Percentiles rank a stretch among this genome's conserved stretches.
Evolutionary conservation across 768 basidiomycete genomes (phyloP).

Genomic region (Rhodosporidiobolus sp.): DNA sequence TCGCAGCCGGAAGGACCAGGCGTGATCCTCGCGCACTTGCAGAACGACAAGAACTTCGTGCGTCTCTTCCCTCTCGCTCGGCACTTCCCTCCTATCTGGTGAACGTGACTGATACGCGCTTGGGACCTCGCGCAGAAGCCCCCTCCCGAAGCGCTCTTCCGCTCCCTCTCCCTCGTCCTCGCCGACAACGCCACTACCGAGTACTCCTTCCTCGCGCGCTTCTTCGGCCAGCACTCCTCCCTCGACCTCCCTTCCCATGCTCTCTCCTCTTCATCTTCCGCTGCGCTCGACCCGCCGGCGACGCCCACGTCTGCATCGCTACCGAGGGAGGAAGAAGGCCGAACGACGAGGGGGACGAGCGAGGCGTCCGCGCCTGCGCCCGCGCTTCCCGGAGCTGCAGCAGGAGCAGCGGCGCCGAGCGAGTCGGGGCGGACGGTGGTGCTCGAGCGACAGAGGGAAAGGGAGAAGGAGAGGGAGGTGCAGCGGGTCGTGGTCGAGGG

Average conservation of each 20-base stretch:
- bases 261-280: too few species aligned
- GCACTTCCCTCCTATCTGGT: not conserved
- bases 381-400: too few species aligned
- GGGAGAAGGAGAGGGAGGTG: conserved; percentile 57
- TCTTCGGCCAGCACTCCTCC: conserved; percentile 59
- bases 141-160: conserved; percentile 74
- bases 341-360: not conserved
- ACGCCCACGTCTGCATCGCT: not conserved
- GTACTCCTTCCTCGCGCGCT: conserved; percentile 77
- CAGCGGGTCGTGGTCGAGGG: conserved; percentile 52
- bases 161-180: conserved; percentile 81
- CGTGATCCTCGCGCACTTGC: conserved; percentile 71
- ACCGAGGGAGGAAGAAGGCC: too few species aligned
- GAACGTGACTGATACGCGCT: not conserved
- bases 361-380: too few species aligned
- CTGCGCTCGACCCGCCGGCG: too few species aligned
- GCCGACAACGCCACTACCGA: conserved; percentile 94
- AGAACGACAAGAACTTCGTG: conserved; percentile 72
- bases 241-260: conserved; percentile 17
- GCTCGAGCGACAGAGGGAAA: conserved; percentile 46
- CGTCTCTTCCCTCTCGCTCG: not conserved
- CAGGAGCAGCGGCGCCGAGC: too few species aligned
- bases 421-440: not conserved
- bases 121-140: conserved; percentile 59
- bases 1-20: not conserved